Evolutionary conservation across 2,329 filamentous ascomycete genomes (phyloP).

Genomic region (Colletotrichum aenigma): DNA sequence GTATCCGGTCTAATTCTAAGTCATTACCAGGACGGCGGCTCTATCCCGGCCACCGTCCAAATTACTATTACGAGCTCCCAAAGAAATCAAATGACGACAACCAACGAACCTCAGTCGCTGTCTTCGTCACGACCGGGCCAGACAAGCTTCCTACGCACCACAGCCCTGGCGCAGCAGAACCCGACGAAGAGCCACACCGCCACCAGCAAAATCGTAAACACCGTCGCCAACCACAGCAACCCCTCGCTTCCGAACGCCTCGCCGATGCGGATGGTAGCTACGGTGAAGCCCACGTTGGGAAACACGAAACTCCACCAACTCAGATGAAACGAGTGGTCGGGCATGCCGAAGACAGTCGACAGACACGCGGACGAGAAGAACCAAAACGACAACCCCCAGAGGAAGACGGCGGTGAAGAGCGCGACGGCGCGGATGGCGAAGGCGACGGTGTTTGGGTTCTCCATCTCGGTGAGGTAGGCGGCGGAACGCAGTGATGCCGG

Average conservation of each 20-base stretch:
- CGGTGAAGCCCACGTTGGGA: conserved; percentile 60
- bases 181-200: conserved; percentile 54
- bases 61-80: neutral
- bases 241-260: conserved; percentile 49
- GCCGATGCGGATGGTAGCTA: conserved; percentile 58
- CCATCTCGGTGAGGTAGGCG: conserved; percentile 7
- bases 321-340: conserved; percentile 36
- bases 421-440: conserved; percentile 10
- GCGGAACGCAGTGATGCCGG: neutral
- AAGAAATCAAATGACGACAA: neutral
- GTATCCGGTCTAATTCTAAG: neutral
- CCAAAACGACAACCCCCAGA: conserved; percentile 43
- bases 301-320: conserved; percentile 69
- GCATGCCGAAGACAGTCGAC: conserved; percentile 43
- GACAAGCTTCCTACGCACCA: conserved; percentile 50
- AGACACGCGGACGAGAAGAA: conserved; percentile 55
- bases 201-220: conserved; percentile 53
- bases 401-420: conserved; percentile 25
- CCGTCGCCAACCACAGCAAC: conserved; percentile 52
- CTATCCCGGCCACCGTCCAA: fast-evolving
- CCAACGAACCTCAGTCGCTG: conserved; percentile 15
- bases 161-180: conserved; percentile 43
- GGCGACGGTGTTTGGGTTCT: conserved; percentile 5
- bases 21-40: neutral
- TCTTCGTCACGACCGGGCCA: conserved; percentile 34